Conservation (phyloP, 78 protist genomes). For the Dictyostelium brefeldianum region DNA sequence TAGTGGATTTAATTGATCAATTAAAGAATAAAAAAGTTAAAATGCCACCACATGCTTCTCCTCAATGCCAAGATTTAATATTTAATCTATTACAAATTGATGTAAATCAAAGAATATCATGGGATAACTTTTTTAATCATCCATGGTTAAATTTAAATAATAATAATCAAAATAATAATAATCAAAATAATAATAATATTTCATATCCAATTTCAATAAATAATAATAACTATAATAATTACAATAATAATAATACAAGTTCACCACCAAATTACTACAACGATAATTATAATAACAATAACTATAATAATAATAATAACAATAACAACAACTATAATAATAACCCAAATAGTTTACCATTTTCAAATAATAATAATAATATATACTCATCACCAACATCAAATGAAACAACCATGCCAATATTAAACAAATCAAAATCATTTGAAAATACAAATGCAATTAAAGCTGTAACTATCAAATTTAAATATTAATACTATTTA, state of each 20-base stretch:
- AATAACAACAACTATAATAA: not conserved
- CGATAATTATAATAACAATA: not conserved
- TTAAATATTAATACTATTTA: no score
- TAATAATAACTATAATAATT: not conserved
- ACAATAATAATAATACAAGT: not conserved
- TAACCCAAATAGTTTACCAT: conserved; percentile 17
- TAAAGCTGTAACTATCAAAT: not conserved
- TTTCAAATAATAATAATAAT: not conserved
- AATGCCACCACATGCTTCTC: conserved; percentile 13
- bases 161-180: not conserved
- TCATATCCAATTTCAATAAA: conserved; percentile 18
- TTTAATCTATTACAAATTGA: conserved; percentile 52
- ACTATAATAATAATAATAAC: not conserved
- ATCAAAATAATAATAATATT: conserved; percentile 3
- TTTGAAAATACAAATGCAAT: conserved; percentile 15
- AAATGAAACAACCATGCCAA: not conserved
- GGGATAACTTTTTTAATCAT: conserved; percentile 80
- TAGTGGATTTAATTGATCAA: conserved; percentile 30
- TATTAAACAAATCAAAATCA: conserved; percentile 33
- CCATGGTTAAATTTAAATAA: conserved; percentile 57
- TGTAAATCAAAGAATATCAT: conserved; percentile 61
- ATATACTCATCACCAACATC: conserved; percentile 6
- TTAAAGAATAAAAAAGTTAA: conserved; percentile 18
- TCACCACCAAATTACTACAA: conserved; percentile 1
- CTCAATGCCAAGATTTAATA: conserved; percentile 66